These are phyloP conservation scores for Agrostemma githago DNA, from an alignment of 148 eudicot species.

Conservation along the genomic window DNA sequence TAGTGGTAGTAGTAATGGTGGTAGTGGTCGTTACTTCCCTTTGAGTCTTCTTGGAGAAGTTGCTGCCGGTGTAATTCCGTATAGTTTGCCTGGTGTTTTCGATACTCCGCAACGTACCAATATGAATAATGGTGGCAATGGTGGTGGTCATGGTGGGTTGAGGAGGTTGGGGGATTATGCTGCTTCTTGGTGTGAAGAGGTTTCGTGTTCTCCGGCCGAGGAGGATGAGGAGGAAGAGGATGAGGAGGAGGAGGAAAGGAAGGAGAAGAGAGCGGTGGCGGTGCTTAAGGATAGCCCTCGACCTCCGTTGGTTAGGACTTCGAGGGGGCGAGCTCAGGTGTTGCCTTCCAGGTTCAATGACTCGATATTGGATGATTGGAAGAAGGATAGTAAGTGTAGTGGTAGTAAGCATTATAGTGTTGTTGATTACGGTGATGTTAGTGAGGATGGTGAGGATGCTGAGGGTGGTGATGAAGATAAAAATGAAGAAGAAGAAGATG, in stretches of 20 bases:
- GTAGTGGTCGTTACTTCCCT: constrained; percentile 46
- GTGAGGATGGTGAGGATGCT: constrained; percentile 17
- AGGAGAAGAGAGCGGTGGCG: constrained; percentile 13
- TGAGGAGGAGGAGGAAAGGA: constrained; percentile 15
- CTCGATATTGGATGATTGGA: constrained; percentile 94
- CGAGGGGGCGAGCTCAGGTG: constrained; percentile 89
- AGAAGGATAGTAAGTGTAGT: constrained; percentile 59
- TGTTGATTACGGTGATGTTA: constrained; percentile 10
- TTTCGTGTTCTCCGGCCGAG: neutral
- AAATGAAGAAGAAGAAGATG: constrained; percentile 10
- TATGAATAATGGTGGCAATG: constrained; percentile 25
- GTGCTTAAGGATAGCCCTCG: constrained; percentile 31
- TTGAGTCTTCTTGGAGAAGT: constrained; percentile 63
- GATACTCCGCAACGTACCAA: constrained; percentile 9
- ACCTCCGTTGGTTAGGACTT: constrained; percentile 79
- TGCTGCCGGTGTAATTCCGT: constrained; percentile 66
- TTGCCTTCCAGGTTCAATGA: constrained; percentile 88
- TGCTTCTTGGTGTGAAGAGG: constrained; percentile 22
- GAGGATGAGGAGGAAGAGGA: constrained; percentile 29
- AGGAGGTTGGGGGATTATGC: constrained; percentile 6
- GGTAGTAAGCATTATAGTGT: constrained; percentile 29
- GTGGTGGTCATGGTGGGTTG: constrained; percentile 34
- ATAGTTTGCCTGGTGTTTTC: constrained; percentile 32
- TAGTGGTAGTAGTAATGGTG: neutral
- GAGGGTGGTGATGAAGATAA: neutral